Evolutionary conservation across 2,329 filamentous ascomycete species (phyloP), one percentile per base, ranked within the genome.

Genomic region (Aureobasidium subglaciale): DNA sequence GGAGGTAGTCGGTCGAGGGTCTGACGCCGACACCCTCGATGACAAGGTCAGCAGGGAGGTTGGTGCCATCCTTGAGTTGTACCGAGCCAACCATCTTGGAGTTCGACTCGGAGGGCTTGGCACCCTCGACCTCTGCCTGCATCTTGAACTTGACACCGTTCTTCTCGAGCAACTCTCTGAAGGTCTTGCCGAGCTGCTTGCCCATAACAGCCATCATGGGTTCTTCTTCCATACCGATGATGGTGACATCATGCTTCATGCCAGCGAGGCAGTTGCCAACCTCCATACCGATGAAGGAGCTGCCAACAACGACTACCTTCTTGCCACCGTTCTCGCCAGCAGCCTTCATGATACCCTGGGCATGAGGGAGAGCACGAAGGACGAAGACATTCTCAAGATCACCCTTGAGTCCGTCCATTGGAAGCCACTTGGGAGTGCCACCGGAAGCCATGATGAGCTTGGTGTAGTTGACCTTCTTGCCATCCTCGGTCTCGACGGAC

Each of bases 251-350:
- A 69, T 99, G 95, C 64, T 87, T 86, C 63, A 86, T 87, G 41
- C 81, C 73, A 0, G 87, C 85, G 0, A 95, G 74, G 53, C 76
- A 86, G 60, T 91, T 93, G 59, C 88, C 92, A n/a, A 95, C 82
- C 71, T 99, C 93, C 88, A 99, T 95, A 37, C 93, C 93, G 66
- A 99, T 99, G 71, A 99, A 99, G 0, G 90, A 95, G 58, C 87
- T 92, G 37, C 93, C 93, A 54, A 99, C 78, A 13, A 99, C 79
- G 43, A 96, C 90, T 62, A 99, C 84, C 71, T 96, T 96, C 79
- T 96, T 96, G 58, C 83, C 84, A 67, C 88, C 86, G 40, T 88
- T 82, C 27, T 81, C 75, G 6, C 90, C 90, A 43, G 95, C 87
- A 6, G 90, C 89, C 1, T 76, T 78, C 24, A 90, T 78, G 61